Evolutionary conservation across 2,329 filamentous ascomycete genomes (phyloP), one percentile per base, ranked within the genome.

Genomic region (Penicillium concentricum): DNA sequence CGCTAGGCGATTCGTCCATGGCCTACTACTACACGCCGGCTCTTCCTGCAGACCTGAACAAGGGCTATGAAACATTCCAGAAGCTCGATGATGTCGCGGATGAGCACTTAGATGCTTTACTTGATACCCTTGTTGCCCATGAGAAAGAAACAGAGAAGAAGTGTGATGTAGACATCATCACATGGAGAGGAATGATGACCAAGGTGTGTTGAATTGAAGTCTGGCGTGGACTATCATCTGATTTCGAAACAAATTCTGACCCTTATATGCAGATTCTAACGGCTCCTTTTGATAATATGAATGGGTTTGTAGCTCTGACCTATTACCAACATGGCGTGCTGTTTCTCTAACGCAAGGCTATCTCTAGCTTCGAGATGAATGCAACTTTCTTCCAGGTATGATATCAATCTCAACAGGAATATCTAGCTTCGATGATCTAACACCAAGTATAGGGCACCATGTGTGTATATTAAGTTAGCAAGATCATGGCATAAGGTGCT

Each of bases 151-250:
- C 82, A 0, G 83, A 84, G 2, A 81, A 84, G 67, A 87, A 83
- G 69, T 86, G 88, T 32, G 87, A 92, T 59, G 88, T 89, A 2
- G 86, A 96, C 66, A 73, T 97, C 44, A 82, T 97, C 50, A 97
- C 93, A 1, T 99, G 93, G 93, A 82, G 94, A 68, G 94, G 94
- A 37, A 97, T 97, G 91, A 92, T 99, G 88, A 97, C 94, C 61
- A 99, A 97, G 82, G 91, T 92, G 71, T 51, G 74, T 51, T 22
- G 37, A 13, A 15, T 35, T 37, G 15, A 24, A 12, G 10, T 15
- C 26, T 43, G 7, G 5, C 9, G n/a, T 9, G 10, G 32, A 42
- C 34, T 35, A 34, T 26, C 16, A 32, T 32, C 16, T 24, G n/a
- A 24, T 47, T n/a, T 53, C 5, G 12, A 34, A 37, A 10, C 3